phyloP scores from a whole-genome alignment of 257 asterid species.

The Phtheirospermum japonicum region DNA sequence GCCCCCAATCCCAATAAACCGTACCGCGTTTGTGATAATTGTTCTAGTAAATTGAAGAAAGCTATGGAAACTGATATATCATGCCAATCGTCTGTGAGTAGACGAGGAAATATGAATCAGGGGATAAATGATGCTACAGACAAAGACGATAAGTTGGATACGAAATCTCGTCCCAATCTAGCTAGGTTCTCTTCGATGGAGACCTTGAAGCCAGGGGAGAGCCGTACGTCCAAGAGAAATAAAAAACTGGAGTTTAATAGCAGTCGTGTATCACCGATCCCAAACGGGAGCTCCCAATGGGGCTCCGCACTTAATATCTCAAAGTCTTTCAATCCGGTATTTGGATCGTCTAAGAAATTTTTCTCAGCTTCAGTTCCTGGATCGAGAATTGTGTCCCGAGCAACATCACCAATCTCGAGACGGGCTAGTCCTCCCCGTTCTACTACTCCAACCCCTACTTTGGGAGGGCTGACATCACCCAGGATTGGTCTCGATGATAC shows the following conservation, averaged over 20 bases:
- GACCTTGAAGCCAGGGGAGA: conserved; percentile 76
- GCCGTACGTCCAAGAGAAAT: conserved; percentile 68
- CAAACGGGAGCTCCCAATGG: conserved; percentile 86
- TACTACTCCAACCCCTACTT: conserved; percentile 94
- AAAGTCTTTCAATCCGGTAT: conserved; percentile 80
- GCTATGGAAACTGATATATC: conserved; percentile 66
- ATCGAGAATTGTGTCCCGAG: conserved; percentile 96
- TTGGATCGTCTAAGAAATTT: conserved; percentile 86
- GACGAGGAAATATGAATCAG: conserved; percentile 72
- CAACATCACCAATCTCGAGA: conserved; percentile 95
- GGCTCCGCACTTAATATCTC: conserved; percentile 67
- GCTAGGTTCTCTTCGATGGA: conserved; percentile 88
- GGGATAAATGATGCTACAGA: conserved; percentile 50
- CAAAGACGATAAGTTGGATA: conserved; percentile 68
- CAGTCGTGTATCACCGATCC: conserved; percentile 93
- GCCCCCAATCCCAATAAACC: conserved; percentile 25
- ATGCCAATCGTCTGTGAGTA: conserved; percentile 61
- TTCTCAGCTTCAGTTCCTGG: conserved; percentile 99
- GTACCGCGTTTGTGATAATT: conserved; percentile 29
- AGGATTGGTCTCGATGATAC: conserved; percentile 64
- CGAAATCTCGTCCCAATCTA: conserved; percentile 71
- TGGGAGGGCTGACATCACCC: conserved; percentile 92
- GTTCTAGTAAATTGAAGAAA: conserved; percentile 32
- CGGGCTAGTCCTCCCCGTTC: conserved; percentile 97
- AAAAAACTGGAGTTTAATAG: conserved; percentile 81